A percentile compares a stretch with the other conserved stretches of the same genome.
Conservation (phyloP, 345 rosid species). For the Salix suchowensis region DNA sequence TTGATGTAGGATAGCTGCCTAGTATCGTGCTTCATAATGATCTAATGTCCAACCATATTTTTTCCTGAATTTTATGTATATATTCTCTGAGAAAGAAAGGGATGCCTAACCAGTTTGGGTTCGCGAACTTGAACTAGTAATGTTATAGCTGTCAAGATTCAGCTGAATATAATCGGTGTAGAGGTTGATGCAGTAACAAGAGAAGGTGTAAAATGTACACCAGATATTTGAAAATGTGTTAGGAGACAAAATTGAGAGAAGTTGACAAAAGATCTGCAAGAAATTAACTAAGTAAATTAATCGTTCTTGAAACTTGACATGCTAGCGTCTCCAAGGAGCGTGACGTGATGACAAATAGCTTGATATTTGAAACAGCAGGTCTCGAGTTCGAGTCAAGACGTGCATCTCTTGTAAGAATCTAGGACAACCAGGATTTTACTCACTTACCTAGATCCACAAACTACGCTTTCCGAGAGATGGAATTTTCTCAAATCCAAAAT, state of each 20-base stretch:
- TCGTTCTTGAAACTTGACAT: not conserved
- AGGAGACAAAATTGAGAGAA: not conserved
- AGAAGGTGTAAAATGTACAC: not conserved
- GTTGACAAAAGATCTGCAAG: not conserved
- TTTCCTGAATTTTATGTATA: not conserved
- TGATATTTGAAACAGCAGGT: too few relatives aligned
- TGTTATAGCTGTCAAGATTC: not conserved
- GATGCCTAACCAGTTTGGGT: not conserved
- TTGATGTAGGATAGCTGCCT: not conserved
- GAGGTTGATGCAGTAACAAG: not conserved
- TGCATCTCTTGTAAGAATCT: too few relatives aligned
- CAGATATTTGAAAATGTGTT: not conserved
- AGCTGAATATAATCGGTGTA: not conserved
- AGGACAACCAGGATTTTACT: too few relatives aligned
- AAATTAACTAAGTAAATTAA: not conserved
- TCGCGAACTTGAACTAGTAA: not conserved
- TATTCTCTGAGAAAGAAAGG: not conserved
- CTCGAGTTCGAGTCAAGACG: too few relatives aligned
- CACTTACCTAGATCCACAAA: too few relatives aligned
- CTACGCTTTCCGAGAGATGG: accelerated
- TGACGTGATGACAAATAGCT: accelerated
- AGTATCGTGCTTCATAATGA: not conserved
- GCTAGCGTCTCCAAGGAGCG: too few relatives aligned
- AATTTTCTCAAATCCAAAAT: too few relatives aligned
- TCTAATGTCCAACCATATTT: not conserved